Evolutionary conservation across 2,329 filamentous ascomycete genomes (phyloP), one percentile per base, ranked within the genome.

Genomic region (Keithomyces neogunnii): DNA sequence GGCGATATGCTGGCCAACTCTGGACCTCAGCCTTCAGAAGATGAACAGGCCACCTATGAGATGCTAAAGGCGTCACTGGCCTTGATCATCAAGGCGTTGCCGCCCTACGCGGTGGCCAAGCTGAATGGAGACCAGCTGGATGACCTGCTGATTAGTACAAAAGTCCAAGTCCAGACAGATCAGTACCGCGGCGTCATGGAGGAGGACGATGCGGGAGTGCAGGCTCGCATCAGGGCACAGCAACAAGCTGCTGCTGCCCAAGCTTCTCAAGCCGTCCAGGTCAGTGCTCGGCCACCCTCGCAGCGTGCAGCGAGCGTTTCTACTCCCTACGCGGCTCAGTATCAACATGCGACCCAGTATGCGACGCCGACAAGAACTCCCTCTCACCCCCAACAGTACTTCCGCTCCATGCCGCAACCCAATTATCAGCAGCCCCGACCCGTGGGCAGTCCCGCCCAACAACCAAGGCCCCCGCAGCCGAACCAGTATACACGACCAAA

Each of bases 91-190:
- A 78, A 85, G 57, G 82, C 79, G 39, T 71, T 96, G 9, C 90
- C 90, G 1, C 90, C 90, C 1, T 93, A 89, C 63, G 88, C 87
- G 1, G 86, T 96, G 29, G 85, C 90, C 5, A 92, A 93, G 61
- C 73, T 96, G 55, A 85, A 95, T 60, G 89, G 89, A 8, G 86
- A 95, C 63, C 87, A 90, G 65, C 71, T 95, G n/a, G 85, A 85
- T 32, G 87, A 90, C 52, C 73, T 96, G 46, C 85, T 88, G 55
- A 86, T 95, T 63, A 92, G 85, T 69, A 88, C 83, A 45, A 89
- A 83, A 63, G 78, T 96, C 26, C 71, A 89, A 53, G 74, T 95
- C 45, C 81, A 87, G 54, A 82, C 78, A 5, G 82, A 85, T 48
- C 82, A 89, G 60, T 88, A 88, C 65, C 80, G 79, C 56, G 90